phyloP scores from a whole-genome alignment of 768 basidiomycete species.

The Boletus coccyginus region DNA sequence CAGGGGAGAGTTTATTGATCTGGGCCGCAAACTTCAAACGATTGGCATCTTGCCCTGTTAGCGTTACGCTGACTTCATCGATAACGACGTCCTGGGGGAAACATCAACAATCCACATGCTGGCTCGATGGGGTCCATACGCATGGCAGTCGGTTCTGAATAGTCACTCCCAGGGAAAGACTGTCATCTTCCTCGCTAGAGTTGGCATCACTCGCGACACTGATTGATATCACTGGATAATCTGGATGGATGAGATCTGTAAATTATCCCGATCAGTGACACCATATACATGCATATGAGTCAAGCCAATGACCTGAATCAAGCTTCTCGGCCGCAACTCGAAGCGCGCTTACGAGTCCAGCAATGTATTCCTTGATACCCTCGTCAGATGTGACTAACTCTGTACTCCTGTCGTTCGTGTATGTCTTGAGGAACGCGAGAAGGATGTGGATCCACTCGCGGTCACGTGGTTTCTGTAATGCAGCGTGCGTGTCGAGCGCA shows the following conservation, averaged over 20 bases:
- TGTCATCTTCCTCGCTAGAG: constrained; percentile 61
- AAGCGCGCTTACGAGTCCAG: constrained; percentile 48
- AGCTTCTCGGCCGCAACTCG: constrained; percentile 47
- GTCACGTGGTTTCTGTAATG: constrained; percentile 57
- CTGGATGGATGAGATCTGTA: constrained; percentile 62
- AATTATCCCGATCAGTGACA: constrained; percentile 9
- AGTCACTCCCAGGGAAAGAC: constrained; percentile 55
- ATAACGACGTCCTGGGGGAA: constrained; percentile 51
- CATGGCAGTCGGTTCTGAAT: constrained; percentile 72
- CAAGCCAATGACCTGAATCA: constrained; percentile 46
- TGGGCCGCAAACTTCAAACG: constrained; percentile 53
- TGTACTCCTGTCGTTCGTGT: constrained; percentile 50
- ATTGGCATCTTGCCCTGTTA: constrained; percentile 62
- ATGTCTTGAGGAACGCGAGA: constrained; percentile 72
- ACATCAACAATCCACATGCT: constrained; percentile 7
- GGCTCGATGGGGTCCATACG: constrained; percentile 44
- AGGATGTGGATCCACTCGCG: constrained; percentile 80
- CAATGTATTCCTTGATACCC: constrained; percentile 50
- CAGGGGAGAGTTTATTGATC: constrained; percentile 48
- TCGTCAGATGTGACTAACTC: constrained; percentile 54
- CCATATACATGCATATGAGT: neutral
- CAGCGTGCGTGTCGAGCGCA: constrained; percentile 65
- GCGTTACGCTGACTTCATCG: constrained; percentile 59
- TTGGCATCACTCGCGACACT: constrained; percentile 45
- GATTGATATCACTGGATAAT: constrained; percentile 68